phyloP scores from a whole-genome alignment of 306 rosid genomes.

The Arachis hypogaea region DNA sequence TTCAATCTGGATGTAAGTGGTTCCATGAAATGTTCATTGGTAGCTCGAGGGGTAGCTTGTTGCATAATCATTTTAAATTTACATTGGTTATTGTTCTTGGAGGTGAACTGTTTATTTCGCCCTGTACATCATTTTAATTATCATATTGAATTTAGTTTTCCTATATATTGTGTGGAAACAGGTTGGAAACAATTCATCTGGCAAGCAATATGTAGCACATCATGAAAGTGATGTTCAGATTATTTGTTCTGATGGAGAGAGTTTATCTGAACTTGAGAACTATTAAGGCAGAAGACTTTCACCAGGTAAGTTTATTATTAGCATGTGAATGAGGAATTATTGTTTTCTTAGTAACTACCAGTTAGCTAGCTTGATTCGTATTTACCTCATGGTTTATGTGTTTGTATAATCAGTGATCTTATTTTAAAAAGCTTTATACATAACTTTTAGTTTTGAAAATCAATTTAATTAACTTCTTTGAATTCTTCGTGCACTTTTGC shows the following conservation, averaged over 20 bases:
- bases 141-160: conserved; percentile 4
- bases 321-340: conserved; percentile 32
- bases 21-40: not conserved
- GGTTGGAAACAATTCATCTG: conserved; percentile 49
- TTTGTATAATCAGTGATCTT: conserved; percentile 4
- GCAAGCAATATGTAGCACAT: conserved; percentile 44
- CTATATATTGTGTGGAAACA: conserved; percentile 37
- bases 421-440: conserved; percentile 13
- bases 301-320: conserved; percentile 64
- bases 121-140: not conserved
- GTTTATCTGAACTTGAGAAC: conserved; percentile 72
- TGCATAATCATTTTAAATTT: too few species aligned
- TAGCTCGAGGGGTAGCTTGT: not conserved
- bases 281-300: conserved; percentile 85
- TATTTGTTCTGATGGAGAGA: conserved; percentile 49
- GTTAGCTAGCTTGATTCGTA: conserved; percentile 4
- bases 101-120: not conserved
- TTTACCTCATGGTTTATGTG: not conserved
- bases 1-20: not conserved
- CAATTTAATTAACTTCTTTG: not conserved
- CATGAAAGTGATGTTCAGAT: conserved; percentile 45
- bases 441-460: conserved; percentile 1
- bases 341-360: conserved; percentile 22
- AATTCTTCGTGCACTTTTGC: not conserved
- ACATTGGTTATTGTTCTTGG: too few species aligned